Conservation (phyloP, 148 eudicot species). For the Rhododendron henanense region DNA sequence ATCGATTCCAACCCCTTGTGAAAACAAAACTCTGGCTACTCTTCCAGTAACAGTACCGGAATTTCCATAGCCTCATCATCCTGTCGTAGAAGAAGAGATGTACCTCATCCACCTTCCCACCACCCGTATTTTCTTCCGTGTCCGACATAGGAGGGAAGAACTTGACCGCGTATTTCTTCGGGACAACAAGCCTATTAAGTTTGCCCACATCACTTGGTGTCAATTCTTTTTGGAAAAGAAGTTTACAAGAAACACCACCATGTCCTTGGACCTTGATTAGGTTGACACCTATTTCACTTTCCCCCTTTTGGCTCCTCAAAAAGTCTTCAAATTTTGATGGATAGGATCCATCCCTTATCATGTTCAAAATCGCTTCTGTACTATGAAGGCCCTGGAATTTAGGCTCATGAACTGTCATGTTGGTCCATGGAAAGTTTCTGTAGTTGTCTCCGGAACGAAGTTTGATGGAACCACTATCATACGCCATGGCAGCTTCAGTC, state of each 20-base stretch:
- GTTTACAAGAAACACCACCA: slow-evolving; percentile 1
- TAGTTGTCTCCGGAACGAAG: slow-evolving; percentile 26
- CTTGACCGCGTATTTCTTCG: slow-evolving; percentile 15
- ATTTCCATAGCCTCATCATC: slow-evolving; percentile 26
- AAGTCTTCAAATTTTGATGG: slow-evolving; percentile 21
- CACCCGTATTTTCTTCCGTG: neutral
- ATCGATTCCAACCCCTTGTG: slow-evolving; percentile 49
- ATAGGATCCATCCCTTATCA: slow-evolving; percentile 22
- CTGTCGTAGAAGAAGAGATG: slow-evolving; percentile 16
- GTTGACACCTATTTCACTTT: slow-evolving; percentile 4
- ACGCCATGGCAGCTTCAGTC: slow-evolving; percentile 31
- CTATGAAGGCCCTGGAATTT: slow-evolving; percentile 16
- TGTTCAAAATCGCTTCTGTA: slow-evolving; percentile 10
- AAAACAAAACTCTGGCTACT: slow-evolving; percentile 54
- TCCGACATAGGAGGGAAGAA: slow-evolving; percentile 10
- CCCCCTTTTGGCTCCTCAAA: slow-evolving; percentile 16
- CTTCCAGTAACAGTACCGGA: slow-evolving; percentile 48
- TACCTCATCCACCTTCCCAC: slow-evolving; percentile 10
- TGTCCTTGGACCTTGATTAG: neutral
- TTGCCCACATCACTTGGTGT: slow-evolving; percentile 36
- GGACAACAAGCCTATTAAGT: slow-evolving; percentile 26
- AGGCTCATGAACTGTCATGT: slow-evolving; percentile 11
- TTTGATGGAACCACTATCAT: slow-evolving; percentile 33
- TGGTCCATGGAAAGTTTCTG: slow-evolving; percentile 25
- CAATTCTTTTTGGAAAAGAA: slow-evolving; percentile 26